These are phyloP conservation scores for Aegilops tauschii DNA, from an alignment of 176 grass and related monocot species.

Conservation along the genomic window DNA sequence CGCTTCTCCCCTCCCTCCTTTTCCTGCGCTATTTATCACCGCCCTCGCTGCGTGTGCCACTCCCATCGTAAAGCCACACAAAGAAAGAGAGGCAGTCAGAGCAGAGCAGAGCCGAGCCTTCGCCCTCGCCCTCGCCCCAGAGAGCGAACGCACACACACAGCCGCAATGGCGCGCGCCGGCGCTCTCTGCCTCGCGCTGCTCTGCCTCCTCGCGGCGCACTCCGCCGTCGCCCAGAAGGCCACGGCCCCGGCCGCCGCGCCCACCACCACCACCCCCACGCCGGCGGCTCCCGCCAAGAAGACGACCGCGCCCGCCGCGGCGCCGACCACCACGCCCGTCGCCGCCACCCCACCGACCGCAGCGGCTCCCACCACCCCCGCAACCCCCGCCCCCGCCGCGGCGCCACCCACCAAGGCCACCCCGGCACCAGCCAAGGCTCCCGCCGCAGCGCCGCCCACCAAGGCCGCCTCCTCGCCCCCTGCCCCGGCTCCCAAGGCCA, in stretches of 20 bases:
- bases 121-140: not conserved
- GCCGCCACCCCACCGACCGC: conserved; percentile 16
- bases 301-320: conserved; percentile 17
- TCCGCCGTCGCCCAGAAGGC: conserved; percentile 41
- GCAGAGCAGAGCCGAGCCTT: not conserved
- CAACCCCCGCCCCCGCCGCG: conserved; percentile 20
- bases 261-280: conserved; percentile 15
- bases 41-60: not conserved
- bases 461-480: conserved; percentile 31
- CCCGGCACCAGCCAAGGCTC: conserved; percentile 22
- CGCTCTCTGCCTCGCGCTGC: conserved; percentile 45
- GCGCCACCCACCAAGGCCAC: conserved; percentile 24
- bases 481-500: not conserved
- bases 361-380: conserved; percentile 22
- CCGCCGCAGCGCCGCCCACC: conserved; percentile 34
- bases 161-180: conserved; percentile 44
- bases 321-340: conserved; percentile 1
- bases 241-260: conserved; percentile 4
- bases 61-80: not conserved
- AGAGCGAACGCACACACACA: not conserved
- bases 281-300: conserved; percentile 35
- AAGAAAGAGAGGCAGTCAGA: not conserved
- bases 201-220: conserved; percentile 47
- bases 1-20: not conserved
- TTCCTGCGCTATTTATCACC: conserved; percentile 40